Base-by-base conservation (phyloP, 192 early-diverging fungal species). In the Physocladia obscura region DNA sequence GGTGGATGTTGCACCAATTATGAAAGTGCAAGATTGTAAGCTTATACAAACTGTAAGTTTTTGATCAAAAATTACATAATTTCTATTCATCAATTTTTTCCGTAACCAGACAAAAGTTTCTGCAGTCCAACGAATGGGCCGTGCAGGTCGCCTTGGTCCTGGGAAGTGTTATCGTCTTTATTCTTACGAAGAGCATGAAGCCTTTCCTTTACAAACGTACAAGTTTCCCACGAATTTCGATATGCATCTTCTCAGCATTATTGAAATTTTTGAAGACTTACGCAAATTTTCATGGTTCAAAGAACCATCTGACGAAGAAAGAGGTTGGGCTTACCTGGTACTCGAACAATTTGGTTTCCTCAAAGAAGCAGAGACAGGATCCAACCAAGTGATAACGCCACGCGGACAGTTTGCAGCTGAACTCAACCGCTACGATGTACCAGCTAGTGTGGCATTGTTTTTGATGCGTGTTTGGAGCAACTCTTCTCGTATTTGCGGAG, bases 141-240 rank as follows among this genome's bases (percentile, higher is more conserved):
- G 97, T 57, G 97, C 97, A 21, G 97, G 97, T 36, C 88, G 97
- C 62, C 91, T 91, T 15, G 91, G 90, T 8, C 91, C 91, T 29
- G 93, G 93, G 57, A 91, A 92, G 69, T 93, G 93, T 76, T 93
- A 93, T 74, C 81, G 93, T 22, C 67, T 95, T 30, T 95, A 88
- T 61, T 91, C 89, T 37, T 86, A 84, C 21, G 92, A 92, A 2
- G 93, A 87, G 38, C 76, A 83, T 22, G 91, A 89, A 75, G 93
- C 93, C 73, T 80, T 96, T 74, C 89, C 89, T 31, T 86, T 84
- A 31, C 88, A 91, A 71, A 91, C 90, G 17, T 64, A 31, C 29
- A 34, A 52, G 15, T 31, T 35, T 3, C 69, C 69, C 4, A 48
- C 35, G 21, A 44, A 57, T 50, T 69, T 72, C 47, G 70, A 72